Base-by-base conservation (phyloP, 2,329 filamentous ascomycete species). In the Fusarium sulawesiense region DNA sequence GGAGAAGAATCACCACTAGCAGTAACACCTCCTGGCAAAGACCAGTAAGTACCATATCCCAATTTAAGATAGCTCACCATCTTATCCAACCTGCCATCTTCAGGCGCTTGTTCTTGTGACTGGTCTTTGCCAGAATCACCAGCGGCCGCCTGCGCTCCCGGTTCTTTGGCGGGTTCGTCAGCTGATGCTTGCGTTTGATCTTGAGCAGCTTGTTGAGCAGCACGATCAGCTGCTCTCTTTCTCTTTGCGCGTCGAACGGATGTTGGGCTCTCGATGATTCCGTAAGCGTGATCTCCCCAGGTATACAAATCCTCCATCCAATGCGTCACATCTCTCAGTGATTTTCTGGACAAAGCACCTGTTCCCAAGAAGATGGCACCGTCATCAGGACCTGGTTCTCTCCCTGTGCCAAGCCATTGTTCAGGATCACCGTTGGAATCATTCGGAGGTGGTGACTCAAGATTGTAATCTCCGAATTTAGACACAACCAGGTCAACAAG, bases 291-390 rank as follows among this genome's bases (percentile, higher is more conserved):
- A 55, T 93, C 89, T 4, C 94, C 95, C 84, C 93, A 93, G 30
- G 86, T 90, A 78, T 96, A 97, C 4, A 98, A 85, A 75, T 93
- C 92, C 78, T 97, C 92, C 85, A 96, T 91, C 95, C 95, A 98
- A 58, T 91, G 88, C 2, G 92, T 91, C 27, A 98, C 78, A 73
- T 91, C 89, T 49, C 89, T 85, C 47, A 97, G 76, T 0, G 93
- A 95, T 20, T 86, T 85, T 56, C 89, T 86, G 14, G 92, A 91
- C 46, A 98, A 78, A 10, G 88, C 87, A 5, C 93, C 93, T 2
- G 91, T 85, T 0, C 95, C 95, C 9, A 95, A 87, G 75, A 98
- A 98, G 34, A 98, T 88, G 10, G 93, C 89, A 20, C 95, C 95
- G 77, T 98, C 95, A 60, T 92, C 88, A 11, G 91, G 86, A 3